A percentile compares a stretch with the other conserved stretches of the same genome.
Conservation (phyloP, 2,329 filamentous ascomycete species). For the Fusarium cicatricum region DNA sequence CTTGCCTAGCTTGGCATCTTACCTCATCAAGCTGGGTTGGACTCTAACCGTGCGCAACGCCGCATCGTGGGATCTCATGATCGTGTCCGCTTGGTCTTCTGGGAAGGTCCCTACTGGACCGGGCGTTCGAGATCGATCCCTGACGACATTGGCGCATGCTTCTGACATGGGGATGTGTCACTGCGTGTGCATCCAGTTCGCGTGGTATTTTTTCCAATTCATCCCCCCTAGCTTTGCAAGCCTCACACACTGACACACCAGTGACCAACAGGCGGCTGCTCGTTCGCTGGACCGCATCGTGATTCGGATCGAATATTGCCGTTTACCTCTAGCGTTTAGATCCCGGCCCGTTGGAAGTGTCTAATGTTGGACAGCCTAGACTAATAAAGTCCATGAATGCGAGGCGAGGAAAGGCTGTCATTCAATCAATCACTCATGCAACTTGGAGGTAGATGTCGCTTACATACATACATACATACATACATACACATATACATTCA, state of each 20-base stretch:
- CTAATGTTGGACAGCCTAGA: constrained; percentile 1
- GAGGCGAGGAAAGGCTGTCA: constrained; percentile 6
- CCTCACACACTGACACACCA: constrained; percentile 4
- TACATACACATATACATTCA: neutral
- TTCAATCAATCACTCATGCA: neutral
- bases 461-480: neutral
- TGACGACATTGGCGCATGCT: constrained; percentile 27
- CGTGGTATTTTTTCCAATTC: neutral
- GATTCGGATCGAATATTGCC: constrained; percentile 23
- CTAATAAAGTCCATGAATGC: constrained; percentile 10
- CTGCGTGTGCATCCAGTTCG: constrained; percentile 16
- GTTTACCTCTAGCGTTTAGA: constrained; percentile 26
- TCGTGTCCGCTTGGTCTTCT: constrained; percentile 27
- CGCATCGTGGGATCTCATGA: constrained; percentile 43
- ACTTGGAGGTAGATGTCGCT: neutral
- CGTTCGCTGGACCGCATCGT: constrained; percentile 17
- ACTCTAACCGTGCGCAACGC: constrained; percentile 36
- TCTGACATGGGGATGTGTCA: constrained; percentile 21
- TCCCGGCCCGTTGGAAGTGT: constrained; percentile 29
- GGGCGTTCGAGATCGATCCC: constrained; percentile 34
- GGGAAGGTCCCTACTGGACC: constrained; percentile 23
- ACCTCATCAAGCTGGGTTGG: constrained; percentile 6
- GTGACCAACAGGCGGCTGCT: constrained; percentile 18
- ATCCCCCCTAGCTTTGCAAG: neutral
- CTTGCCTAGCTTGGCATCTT: constrained; percentile 19